Evolutionary conservation across 352 stramenopile genomes (phyloP).

Genomic region (Phytophthora foliorum): DNA sequence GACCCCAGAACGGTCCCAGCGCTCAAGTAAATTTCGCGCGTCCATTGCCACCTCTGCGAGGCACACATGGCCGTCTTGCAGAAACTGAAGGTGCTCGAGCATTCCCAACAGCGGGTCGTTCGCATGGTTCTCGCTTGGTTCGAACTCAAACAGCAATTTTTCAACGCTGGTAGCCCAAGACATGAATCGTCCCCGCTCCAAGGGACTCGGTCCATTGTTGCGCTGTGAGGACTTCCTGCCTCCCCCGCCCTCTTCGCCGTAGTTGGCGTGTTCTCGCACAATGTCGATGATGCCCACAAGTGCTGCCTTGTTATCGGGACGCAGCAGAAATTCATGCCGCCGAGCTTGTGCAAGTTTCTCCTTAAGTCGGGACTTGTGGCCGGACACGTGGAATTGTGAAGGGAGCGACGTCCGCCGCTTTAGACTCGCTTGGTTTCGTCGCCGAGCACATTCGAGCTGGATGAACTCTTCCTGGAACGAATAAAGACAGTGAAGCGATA

Average conservation of each 20-base stretch:
- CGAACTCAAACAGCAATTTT: conserved; percentile 54
- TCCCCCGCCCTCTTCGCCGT: conserved; percentile 6
- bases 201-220: conserved; percentile 43
- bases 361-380: conserved; percentile 50
- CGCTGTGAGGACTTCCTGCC: conserved; percentile 13
- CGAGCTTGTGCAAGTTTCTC: conserved; percentile 56
- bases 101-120: conserved; percentile 60
- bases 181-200: conserved; percentile 61
- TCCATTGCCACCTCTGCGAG: conserved; percentile 65
- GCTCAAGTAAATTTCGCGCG: conserved; percentile 53
- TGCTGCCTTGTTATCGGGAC: conserved; percentile 55
- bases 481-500: background rate
- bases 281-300: conserved; percentile 53
- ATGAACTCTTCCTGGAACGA: conserved; percentile 60
- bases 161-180: conserved; percentile 52
- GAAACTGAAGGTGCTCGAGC: conserved; percentile 60
- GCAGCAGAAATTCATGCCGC: conserved; percentile 62
- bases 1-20: conserved; percentile 61
- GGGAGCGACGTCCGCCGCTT: conserved; percentile 55
- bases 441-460: conserved; percentile 60
- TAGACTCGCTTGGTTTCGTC: conserved; percentile 54
- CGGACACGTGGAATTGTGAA: conserved; percentile 55
- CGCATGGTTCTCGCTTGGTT: conserved; percentile 52
- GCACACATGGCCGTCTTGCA: conserved; percentile 67
- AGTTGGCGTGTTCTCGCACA: conserved; percentile 50